Evolutionary conservation across 805 yeast species (phyloP).

Genomic region (Candida germanica): DNA sequence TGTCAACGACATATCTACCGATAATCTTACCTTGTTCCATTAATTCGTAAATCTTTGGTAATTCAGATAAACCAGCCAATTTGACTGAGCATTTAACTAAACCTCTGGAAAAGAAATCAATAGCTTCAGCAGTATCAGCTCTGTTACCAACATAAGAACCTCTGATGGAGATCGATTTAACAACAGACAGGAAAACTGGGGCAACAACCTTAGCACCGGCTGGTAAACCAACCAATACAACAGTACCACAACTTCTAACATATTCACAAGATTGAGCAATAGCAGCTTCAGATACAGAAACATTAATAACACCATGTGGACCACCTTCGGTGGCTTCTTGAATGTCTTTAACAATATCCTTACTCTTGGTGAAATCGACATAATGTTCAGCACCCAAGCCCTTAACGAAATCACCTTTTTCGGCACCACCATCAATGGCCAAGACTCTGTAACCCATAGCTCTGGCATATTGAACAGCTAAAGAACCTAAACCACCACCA

Average conservation of each 20-base stretch:
- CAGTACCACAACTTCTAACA: constrained; percentile 41
- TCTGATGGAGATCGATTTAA: constrained; percentile 34
- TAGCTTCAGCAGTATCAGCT: constrained; percentile 44
- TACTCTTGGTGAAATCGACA: constrained; percentile 52
- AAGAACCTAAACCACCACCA: constrained; percentile 77
- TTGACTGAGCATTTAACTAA: constrained; percentile 41
- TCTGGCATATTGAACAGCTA: constrained; percentile 72
- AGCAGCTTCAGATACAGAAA: constrained; percentile 53
- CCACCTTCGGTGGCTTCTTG: constrained; percentile 55
- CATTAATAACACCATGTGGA: constrained; percentile 49
- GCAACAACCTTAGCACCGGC: constrained; percentile 42
- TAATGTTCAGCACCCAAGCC: constrained; percentile 62
- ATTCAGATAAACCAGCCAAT: constrained; percentile 39
- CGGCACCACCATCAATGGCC: constrained; percentile 74
- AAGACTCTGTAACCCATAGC: constrained; percentile 71
- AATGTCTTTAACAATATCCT: constrained; percentile 48
- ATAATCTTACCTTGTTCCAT: constrained; percentile 43
- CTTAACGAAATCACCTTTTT: constrained; percentile 55
- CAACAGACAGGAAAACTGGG: constrained; percentile 40
- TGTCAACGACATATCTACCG: constrained; percentile 46
- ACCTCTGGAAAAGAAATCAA: constrained; percentile 44
- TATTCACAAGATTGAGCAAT: constrained; percentile 44
- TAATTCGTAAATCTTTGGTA: constrained; percentile 36
- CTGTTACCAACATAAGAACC: constrained; percentile 48
- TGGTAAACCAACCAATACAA: constrained; percentile 45